Evolutionary conservation across 2,329 filamentous ascomycete genomes (phyloP).

Genomic region (Talaromyces sp.): DNA sequence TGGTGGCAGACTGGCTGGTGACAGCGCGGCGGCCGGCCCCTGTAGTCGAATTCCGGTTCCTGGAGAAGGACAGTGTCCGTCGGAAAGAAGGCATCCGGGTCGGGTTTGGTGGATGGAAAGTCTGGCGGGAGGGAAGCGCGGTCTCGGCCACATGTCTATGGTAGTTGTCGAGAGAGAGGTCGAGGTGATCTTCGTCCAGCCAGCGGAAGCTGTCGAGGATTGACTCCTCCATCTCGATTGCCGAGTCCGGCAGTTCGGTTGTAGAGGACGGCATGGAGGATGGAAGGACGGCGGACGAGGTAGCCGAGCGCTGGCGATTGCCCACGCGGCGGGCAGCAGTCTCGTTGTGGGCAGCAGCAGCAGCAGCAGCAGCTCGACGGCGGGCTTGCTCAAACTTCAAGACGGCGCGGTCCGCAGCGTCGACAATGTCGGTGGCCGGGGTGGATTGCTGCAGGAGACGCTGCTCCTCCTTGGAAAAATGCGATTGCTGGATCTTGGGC

Average conservation of each 20-base stretch:
- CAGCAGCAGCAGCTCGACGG: conserved; percentile 8
- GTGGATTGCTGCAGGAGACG: conserved; percentile 53
- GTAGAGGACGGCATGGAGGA: conserved; percentile 7
- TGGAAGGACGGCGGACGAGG: conserved; percentile 6
- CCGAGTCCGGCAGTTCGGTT: conserved; percentile 23
- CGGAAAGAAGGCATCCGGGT: conserved; percentile 57
- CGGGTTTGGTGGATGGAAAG: conserved; percentile 3
- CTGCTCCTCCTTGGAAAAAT: conserved; percentile 64
- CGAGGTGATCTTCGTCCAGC: conserved; percentile 68
- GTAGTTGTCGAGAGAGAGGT: conserved; percentile 67
- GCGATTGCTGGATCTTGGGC: conserved; percentile 64
- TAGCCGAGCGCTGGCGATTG: conserved; percentile 1
- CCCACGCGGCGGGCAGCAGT: neutral
- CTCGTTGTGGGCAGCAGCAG: conserved; percentile 24
- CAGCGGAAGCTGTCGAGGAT: conserved; percentile 66
- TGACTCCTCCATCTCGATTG: conserved; percentile 44
- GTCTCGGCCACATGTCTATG: conserved; percentile 55
- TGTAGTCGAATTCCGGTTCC: conserved; percentile 45
- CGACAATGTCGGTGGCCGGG: conserved; percentile 49
- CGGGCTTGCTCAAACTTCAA: conserved; percentile 40
- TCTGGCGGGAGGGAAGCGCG: conserved; percentile 23
- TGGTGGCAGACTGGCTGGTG: conserved; percentile 41
- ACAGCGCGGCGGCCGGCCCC: conserved; percentile 34
- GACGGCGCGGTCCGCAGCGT: conserved; percentile 55
- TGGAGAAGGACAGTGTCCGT: conserved; percentile 65